These are phyloP conservation scores for Mortierella sp. DNA, from an alignment of 371 early-diverging fungal species.

Conservation along the genomic window DNA sequence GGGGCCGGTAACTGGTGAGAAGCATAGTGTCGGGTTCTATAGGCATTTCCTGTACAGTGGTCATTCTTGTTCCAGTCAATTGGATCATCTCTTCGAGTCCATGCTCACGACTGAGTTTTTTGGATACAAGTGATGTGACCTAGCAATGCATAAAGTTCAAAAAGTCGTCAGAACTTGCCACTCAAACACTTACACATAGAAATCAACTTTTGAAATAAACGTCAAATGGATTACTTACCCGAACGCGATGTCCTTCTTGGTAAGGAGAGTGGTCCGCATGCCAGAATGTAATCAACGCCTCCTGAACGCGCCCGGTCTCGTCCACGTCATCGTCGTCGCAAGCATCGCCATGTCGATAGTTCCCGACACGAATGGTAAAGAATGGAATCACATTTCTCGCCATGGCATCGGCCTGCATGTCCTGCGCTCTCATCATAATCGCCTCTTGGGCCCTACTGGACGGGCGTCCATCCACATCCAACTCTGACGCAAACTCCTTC, in stretches of 20 bases:
- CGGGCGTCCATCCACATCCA: conserved; percentile 17
- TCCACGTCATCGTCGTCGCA: conserved; percentile 62
- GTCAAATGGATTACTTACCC: conserved; percentile 46
- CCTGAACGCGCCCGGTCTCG: conserved; percentile 18
- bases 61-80: conserved; percentile 61
- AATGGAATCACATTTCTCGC: conserved; percentile 30
- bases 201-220: conserved; percentile 10
- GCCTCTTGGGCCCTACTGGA: conserved; percentile 21
- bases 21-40: conserved; percentile 27
- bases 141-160: conserved; percentile 26
- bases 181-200: conserved; percentile 6
- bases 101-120: conserved; percentile 52
- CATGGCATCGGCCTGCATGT: conserved; percentile 21
- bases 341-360: conserved; percentile 41
- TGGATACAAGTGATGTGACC: conserved; percentile 61
- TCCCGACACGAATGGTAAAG: conserved; percentile 29
- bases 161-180: neutral
- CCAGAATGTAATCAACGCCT: conserved; percentile 69
- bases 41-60: conserved; percentile 61
- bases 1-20: conserved; percentile 61
- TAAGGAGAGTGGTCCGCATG: conserved; percentile 59
- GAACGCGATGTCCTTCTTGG: conserved; percentile 68
- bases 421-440: conserved; percentile 36
- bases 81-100: conserved; percentile 46
- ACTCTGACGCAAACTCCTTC: conserved; percentile 22